These are phyloP conservation scores for Schizophyllum commune DNA, from an alignment of 1,284 basidiomycete species.

Conservation along the genomic window DNA sequence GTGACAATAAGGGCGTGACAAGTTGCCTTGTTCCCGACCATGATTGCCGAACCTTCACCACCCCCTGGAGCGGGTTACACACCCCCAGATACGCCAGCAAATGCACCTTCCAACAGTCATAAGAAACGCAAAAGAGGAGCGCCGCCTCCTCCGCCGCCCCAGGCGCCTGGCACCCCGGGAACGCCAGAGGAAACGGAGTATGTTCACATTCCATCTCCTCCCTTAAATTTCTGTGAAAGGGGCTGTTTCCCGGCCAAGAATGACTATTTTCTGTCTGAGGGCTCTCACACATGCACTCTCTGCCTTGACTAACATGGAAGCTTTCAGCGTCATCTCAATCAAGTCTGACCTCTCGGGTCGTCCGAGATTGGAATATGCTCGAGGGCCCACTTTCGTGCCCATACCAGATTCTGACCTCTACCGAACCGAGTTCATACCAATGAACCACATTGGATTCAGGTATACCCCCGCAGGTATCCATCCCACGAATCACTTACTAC, in stretches of 20 bases:
- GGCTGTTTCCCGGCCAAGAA: too few species aligned
- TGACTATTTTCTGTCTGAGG: too few species aligned
- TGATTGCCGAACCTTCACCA: neutral
- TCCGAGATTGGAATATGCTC: conserved; percentile 62
- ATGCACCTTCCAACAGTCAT: neutral
- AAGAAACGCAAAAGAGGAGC: neutral
- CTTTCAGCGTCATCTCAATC: conserved; percentile 49
- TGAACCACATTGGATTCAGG: conserved; percentile 72
- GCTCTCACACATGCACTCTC: too few species aligned
- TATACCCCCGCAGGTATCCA: conserved; percentile 77
- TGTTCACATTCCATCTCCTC: too few species aligned
- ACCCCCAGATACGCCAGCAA: neutral
- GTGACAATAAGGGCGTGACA: too few species aligned
- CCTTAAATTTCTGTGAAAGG: too few species aligned
- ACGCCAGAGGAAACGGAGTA: neutral
- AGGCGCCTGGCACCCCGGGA: neutral
- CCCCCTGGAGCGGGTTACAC: neutral
- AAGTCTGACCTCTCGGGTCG: conserved; percentile 58
- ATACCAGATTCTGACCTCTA: conserved; percentile 44
- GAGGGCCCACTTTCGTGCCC: conserved; percentile 58
- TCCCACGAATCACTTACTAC: conserved; percentile 46
- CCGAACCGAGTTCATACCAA: conserved; percentile 61
- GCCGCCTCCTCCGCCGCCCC: too few species aligned
- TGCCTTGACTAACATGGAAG: too few species aligned
- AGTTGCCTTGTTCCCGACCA: neutral